Evolutionary conservation across 768 basidiomycete genomes (phyloP), one percentile per base, ranked within the genome.

Genomic region (Rubroboletus satanas): DNA sequence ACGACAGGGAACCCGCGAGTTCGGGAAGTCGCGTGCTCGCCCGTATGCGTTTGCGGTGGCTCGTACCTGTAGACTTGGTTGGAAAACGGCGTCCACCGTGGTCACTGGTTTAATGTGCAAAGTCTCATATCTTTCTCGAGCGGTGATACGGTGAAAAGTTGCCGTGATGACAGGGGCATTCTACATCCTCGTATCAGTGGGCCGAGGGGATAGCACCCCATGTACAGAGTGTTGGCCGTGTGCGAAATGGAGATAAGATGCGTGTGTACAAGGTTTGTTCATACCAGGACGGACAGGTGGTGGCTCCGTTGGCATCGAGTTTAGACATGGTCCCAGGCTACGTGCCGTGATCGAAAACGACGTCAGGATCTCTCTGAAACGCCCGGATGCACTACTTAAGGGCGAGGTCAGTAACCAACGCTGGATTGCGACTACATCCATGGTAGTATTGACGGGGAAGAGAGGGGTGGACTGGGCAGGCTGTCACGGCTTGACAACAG

Each of bases 221-320:
- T 14, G 28, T 6, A 26, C 35, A 37, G 45, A 57, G 57, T 50
- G 56, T 58, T 58, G 11, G 12, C 44, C 15, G 31, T 37, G 32
- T 37, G n/a, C 18, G 49, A 26, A 41, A 29, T 56, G 57, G 35
- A 47, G 55, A 48, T 53, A 29, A 52, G 45, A 47, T 47, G 49
- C 45, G 14, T 18, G 29, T 31, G 21, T 21, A 21, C 21, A 21
- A 21, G 21, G 21, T 21, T 21, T 21, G 21, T 21, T 1, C 26
- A 26, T 26, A 26, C 26, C 26, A 26, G 26, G 26, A 26, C 26
- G 26, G 26, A 26, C 26, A 26, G 26, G 26, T 26, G 26, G 21
- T 21, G 21, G 1, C 21, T 26, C 26, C 26, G 26, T 26, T 26
- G 26, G 26, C 26, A 26, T 26, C 26, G 26, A 26, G 26, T 26